Evolutionary conservation across 2,329 filamentous ascomycete genomes (phyloP).

Genomic region (Aspergillus fumigatiaffinis): DNA sequence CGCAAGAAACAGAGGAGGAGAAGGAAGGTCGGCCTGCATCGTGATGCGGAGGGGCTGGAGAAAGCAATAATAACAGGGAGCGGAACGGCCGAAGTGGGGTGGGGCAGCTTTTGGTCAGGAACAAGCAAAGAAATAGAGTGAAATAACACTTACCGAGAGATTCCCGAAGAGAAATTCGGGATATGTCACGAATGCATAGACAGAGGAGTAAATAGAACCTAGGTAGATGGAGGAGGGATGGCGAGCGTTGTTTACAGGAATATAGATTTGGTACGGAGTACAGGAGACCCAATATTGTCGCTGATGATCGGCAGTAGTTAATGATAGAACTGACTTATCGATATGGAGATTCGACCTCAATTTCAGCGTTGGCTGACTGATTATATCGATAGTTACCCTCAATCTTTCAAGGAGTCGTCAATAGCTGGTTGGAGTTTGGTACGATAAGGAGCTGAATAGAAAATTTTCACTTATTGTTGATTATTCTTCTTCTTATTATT

Average conservation of each 20-base stretch:
- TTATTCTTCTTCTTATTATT: not conserved
- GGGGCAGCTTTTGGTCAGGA: constrained; percentile 8
- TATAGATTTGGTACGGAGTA: no score
- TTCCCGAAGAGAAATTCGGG: not conserved
- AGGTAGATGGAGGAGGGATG: not conserved
- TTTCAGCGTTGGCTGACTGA: not conserved
- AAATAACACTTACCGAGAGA: not conserved
- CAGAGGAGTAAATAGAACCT: not conserved
- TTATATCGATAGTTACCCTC: not conserved
- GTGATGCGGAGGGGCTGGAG: constrained; percentile 15
- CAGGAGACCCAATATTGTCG: not conserved
- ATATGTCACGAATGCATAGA: not conserved
- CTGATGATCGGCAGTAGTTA: not conserved
- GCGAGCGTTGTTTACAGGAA: not conserved
- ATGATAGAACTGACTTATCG: not conserved
- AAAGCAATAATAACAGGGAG: constrained; percentile 16
- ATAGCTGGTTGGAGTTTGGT: not conserved
- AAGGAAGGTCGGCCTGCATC: constrained; percentile 1
- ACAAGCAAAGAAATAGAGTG: not conserved
- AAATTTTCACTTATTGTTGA: not conserved
- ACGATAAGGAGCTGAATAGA: not conserved
- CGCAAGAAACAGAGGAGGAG: not conserved
- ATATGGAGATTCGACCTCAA: not conserved
- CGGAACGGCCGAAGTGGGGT: constrained; percentile 16
- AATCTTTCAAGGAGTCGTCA: not conserved